A percentile compares a stretch with the other conserved stretches of the same genome.
Conservation (phyloP, 176 grass and related monocot species). For the Juncus inflexus region DNA sequence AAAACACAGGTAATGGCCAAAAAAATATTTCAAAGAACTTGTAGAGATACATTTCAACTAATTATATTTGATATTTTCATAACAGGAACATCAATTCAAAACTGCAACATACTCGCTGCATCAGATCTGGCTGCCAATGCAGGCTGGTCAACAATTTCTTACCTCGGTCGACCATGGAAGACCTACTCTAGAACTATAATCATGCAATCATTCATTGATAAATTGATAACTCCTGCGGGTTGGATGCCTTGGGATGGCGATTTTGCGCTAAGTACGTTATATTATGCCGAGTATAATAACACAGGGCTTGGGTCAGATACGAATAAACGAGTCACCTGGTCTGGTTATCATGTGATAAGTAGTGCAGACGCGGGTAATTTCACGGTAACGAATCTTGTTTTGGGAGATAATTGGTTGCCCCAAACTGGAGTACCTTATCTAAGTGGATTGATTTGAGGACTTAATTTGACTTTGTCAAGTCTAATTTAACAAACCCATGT, state of each 20-base stretch:
- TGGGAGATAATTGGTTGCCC: slow-evolving; percentile 80
- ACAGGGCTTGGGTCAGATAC: slow-evolving; percentile 54
- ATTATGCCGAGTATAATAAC: slow-evolving; percentile 80
- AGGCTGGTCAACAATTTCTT: slow-evolving; percentile 39
- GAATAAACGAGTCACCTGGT: slow-evolving; percentile 49
- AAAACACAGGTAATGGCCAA: slow-evolving; percentile 53
- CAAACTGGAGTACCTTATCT: slow-evolving; percentile 76
- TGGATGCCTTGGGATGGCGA: slow-evolving; percentile 85
- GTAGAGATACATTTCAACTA: no score
- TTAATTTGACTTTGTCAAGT: no score
- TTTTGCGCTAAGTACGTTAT: slow-evolving; percentile 74
- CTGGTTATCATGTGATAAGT: slow-evolving; percentile 63
- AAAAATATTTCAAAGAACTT: no score
- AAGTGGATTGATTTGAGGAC: slow-evolving; percentile 40
- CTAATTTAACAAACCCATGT: no score
- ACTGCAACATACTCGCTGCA: slow-evolving; percentile 49
- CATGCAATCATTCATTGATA: slow-evolving; percentile 54
- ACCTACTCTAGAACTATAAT: slow-evolving; percentile 77
- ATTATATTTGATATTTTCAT: no score
- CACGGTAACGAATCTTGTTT: slow-evolving; percentile 74
- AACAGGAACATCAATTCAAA: slow-evolving; percentile 42
- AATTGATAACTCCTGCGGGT: slow-evolving; percentile 43
- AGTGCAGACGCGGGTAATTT: slow-evolving; percentile 52
- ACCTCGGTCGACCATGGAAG: slow-evolving; percentile 80
- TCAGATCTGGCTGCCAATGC: slow-evolving; percentile 54